Evolutionary conservation across 352 stramenopile species (phyloP).

Genomic region (Hyphochytrium catenoides): DNA sequence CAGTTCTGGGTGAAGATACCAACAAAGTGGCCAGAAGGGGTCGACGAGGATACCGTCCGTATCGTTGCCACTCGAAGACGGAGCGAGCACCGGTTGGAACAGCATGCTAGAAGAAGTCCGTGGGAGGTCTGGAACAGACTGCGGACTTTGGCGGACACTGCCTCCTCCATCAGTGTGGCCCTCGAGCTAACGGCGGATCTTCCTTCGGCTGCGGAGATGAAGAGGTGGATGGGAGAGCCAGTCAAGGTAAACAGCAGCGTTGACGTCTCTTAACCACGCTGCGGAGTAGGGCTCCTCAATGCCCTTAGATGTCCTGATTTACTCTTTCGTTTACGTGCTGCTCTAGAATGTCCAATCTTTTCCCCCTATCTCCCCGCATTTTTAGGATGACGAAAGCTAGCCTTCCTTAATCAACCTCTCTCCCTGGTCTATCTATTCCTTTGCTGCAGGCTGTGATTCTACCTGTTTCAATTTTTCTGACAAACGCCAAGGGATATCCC

Average conservation of each 20-base stretch:
- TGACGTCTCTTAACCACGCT: background rate
- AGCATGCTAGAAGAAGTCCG: constrained; percentile 7
- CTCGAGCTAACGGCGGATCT: constrained; percentile 62
- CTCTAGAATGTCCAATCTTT: too few species aligned
- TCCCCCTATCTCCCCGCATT: too few species aligned
- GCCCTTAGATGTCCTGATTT: too few species aligned
- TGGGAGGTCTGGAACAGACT: constrained; percentile 49
- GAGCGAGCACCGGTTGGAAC: constrained; percentile 2
- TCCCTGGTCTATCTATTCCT: background rate
- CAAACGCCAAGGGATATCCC: constrained; percentile 84
- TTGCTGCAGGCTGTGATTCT: constrained; percentile 43
- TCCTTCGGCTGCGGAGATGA: constrained; percentile 25
- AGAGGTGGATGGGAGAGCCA: constrained; percentile 60
- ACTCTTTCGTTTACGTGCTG: too few species aligned
- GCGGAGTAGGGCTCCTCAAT: too few species aligned
- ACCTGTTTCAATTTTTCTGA: constrained; percentile 73
- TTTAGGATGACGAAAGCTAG: too few species aligned
- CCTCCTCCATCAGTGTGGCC: constrained; percentile 42
- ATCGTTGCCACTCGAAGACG: constrained; percentile 2
- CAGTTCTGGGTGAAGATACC: constrained; percentile 4
- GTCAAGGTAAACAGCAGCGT: constrained; percentile 18
- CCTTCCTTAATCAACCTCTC: background rate
- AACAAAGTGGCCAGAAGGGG: background rate
- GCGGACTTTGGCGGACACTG: constrained; percentile 50
- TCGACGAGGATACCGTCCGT: background rate